Evolutionary conservation across 2,329 filamentous ascomycete species (phyloP), one percentile per base, ranked within the genome.

Genomic region (Talaromyces sp.): DNA sequence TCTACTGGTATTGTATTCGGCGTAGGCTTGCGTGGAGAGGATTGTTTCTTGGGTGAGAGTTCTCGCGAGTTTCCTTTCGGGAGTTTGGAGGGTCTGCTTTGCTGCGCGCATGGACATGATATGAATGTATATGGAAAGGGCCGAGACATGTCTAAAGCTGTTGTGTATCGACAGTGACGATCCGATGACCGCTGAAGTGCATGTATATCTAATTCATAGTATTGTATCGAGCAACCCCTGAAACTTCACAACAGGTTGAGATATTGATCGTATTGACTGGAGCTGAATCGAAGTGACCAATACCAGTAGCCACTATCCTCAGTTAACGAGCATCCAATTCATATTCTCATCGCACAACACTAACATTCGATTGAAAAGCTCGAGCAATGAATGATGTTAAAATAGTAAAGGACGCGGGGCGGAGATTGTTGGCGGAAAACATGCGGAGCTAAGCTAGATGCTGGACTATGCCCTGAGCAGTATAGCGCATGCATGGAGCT

Each of bases 101-200:
- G 50, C 66, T 86, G 82, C 69, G 82, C 84, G 77, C 87, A 89
- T 60, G 87, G 85, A 74, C 87, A 89, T 19, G 86, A 85, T 74
- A 89, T 87, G 73, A 86, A 86, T 35, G 85, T 85, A 75, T 88
- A 89, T 2, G 87, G 87, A 67, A 87, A 88, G 13, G 82, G 72
- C 58, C 82, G 79, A n/a, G 83, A 80, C 85, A 86, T 86, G 8
- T 39, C 13, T n/a, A 13, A 17, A 19, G 22, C 19, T 45, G 37
- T 1, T 37, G 13, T 39, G 11, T 22, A 17, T 56, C 33, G 33
- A 25, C 15, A 8, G n/a, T 33, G 37, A 33, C 56, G 56, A 33
- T 59, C 39, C 11, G 56, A 27, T 13, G 56, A 61, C n/a, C 43
- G 59, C 1, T 50, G 33, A 50, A 61, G 27, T 27, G 31, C 19